These are phyloP conservation scores for Verticillium longisporum DNA, from an alignment of 2,329 filamentous ascomycete genomes.

Conservation along the genomic window DNA sequence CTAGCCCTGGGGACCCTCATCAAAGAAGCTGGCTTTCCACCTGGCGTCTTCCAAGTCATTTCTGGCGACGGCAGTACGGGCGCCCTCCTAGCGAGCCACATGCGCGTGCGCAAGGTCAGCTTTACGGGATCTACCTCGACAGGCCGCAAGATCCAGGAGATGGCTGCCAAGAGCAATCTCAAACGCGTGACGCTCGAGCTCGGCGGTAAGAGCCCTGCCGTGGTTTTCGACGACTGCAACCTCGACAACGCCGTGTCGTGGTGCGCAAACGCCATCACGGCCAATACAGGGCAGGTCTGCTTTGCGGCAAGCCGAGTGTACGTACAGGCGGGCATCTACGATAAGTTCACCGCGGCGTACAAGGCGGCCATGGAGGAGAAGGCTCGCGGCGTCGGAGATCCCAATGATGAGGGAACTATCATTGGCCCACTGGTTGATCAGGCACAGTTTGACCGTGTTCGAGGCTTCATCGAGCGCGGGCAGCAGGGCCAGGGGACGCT, in stretches of 20 bases:
- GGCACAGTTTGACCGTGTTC: slow-evolving; percentile 37
- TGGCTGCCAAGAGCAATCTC: slow-evolving; percentile 53
- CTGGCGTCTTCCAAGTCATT: slow-evolving; percentile 34
- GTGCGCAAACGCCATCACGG: slow-evolving; percentile 45
- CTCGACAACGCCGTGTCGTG: slow-evolving; percentile 49
- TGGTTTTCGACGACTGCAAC: slow-evolving; percentile 59
- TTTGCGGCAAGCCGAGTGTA: slow-evolving; percentile 68
- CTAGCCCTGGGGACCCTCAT: slow-evolving; percentile 27
- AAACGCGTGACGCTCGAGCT: slow-evolving; percentile 71
- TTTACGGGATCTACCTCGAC: slow-evolving; percentile 67
- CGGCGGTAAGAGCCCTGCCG: slow-evolving; percentile 60
- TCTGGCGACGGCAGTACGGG: slow-evolving; percentile 29
- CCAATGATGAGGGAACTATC: slow-evolving; percentile 50
- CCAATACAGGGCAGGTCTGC: slow-evolving; percentile 69
- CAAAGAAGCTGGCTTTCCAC: slow-evolving; percentile 33
- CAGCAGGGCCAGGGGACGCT: slow-evolving; percentile 24
- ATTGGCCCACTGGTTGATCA: slow-evolving; percentile 51
- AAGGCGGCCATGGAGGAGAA: slow-evolving; percentile 51
- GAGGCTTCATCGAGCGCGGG: slow-evolving; percentile 35
- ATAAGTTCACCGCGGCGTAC: slow-evolving; percentile 51
- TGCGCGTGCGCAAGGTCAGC: slow-evolving; percentile 47
- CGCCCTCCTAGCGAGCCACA: slow-evolving; percentile 17
- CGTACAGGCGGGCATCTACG: slow-evolving; percentile 53
- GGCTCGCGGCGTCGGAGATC: slow-evolving; percentile 52
- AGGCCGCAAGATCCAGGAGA: slow-evolving; percentile 56